Percentiles rank a stretch among this genome's conserved stretches.
phyloP scores from a whole-genome alignment of 768 basidiomycete species.

The Galerina sulciceps region DNA sequence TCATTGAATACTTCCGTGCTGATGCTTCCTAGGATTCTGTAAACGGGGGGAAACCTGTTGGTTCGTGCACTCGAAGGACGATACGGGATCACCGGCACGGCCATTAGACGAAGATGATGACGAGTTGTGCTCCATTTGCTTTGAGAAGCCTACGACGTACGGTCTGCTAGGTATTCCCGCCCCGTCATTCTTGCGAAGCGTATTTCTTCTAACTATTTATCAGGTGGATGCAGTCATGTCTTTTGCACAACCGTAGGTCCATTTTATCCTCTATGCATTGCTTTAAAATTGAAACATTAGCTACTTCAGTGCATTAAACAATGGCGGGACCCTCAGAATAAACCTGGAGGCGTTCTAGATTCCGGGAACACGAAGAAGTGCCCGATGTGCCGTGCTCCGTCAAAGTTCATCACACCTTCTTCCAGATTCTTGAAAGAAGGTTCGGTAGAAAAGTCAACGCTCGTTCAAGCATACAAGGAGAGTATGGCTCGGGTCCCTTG shows the following conservation, averaged over 20 bases:
- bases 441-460: constrained; percentile 52
- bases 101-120: constrained; percentile 42
- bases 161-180: constrained; percentile 65
- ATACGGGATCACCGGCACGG: neutral
- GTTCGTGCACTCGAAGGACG: constrained; percentile 59
- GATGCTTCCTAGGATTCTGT: constrained; percentile 60
- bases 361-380: constrained; percentile 76
- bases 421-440: constrained; percentile 65
- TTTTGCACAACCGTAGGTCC: constrained; percentile 71
- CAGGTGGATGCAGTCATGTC: constrained; percentile 76
- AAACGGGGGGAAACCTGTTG: constrained; percentile 72
- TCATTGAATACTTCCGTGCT: neutral
- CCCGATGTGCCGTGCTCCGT: constrained; percentile 73
- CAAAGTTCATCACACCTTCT: constrained; percentile 75
- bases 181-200: neutral
- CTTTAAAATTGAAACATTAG: neutral
- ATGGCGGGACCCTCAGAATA: constrained; percentile 71
- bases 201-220: neutral
- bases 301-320: constrained; percentile 69
- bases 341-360: constrained; percentile 50
- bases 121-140: constrained; percentile 71
- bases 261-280: neutral
- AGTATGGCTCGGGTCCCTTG: constrained; percentile 78
- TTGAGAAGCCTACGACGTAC: constrained; percentile 71
- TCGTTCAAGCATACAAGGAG: constrained; percentile 63